Base-by-base conservation (phyloP, 768 basidiomycete genomes). In the Hygrophorus pudorinus region DNA sequence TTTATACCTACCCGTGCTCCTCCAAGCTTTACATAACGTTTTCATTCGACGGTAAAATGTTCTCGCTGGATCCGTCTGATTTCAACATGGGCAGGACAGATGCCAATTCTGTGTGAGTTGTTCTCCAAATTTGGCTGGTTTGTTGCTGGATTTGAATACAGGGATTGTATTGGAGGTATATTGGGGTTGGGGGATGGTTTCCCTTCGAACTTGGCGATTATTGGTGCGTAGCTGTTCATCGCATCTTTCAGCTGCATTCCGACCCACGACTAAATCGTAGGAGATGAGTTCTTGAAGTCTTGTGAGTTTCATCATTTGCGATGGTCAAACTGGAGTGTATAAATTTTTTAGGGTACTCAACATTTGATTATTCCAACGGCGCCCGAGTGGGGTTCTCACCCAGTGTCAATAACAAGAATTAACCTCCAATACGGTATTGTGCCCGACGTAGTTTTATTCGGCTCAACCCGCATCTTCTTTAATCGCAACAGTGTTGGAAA, bases 281-380 rank as follows among this genome's bases (percentile, higher is more conserved):
- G 77, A 1, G 79, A 73, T 55, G 72, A 70, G 51, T 81, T 84
- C 53, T 55, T 82, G 37, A 84, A 83, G 62, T 79, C 75, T 8
- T 84, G 81, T 78, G 48, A 56, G 76, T 64, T 20, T 36, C 21
- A 32, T 42, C 24, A 41, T 30, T 27, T 20, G 12, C 16, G 10
- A n/a, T 38, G 24, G 46, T 32, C 36, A 24, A 46, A n/a, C n/a
- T n/a, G 38, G 14, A n/a, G 14, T n/a, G 13, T 11, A 9, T 16
- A 27, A 30, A 40, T 2, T 9, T 24, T 20, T 21, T 45, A 81
- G 78, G 78, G 73, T 77, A 82, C 53, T 64, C 73, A 4, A 64
- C 72, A 18, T 83, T 71, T 52, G 81, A 82, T 57, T 78, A 80
- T 47, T 65, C 71, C 4, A 65, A 73, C 27, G 67, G 63, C 0